phyloP scores from a whole-genome alignment of 176 grass and related monocot genomes.

The Paspalum notatum region DNA sequence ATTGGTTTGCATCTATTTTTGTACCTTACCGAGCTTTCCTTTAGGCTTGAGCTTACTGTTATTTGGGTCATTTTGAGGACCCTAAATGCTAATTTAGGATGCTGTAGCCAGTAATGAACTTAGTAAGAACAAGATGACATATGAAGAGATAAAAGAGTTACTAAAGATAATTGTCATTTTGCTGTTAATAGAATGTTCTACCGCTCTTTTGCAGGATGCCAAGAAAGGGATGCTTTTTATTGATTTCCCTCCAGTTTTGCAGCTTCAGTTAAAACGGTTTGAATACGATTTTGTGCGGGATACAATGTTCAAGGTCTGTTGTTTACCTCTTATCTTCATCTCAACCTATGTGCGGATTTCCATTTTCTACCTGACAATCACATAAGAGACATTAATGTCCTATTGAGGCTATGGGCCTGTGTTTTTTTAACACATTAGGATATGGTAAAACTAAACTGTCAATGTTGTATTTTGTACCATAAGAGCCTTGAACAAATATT shows the following conservation, averaged over 20 bases:
- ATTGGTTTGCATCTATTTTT: neutral
- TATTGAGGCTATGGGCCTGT: neutral
- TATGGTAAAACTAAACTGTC: neutral
- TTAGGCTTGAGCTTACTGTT: neutral
- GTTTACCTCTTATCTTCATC: slow-evolving; percentile 22
- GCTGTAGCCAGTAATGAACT: neutral
- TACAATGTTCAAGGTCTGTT: slow-evolving; percentile 75
- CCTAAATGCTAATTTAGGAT: slow-evolving; percentile 1
- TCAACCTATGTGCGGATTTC: slow-evolving; percentile 1
- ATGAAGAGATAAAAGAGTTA: neutral
- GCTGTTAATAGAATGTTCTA: slow-evolving; percentile 17
- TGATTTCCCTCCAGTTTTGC: slow-evolving; percentile 79
- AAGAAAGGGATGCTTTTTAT: slow-evolving; percentile 82
- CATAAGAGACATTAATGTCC: neutral
- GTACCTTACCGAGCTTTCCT: neutral
- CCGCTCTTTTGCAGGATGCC: slow-evolving; percentile 67
- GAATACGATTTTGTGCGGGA: slow-evolving; percentile 72
- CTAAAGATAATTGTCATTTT: neutral
- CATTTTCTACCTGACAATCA: neutral
- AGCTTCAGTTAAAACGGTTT: slow-evolving; percentile 79
- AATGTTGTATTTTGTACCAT: slow-evolving; percentile 3
- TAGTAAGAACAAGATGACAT: neutral
- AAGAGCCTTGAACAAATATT: neutral
- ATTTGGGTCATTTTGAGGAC: neutral
- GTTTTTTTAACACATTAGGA: slow-evolving; percentile 15